Base-by-base conservation (phyloP, 2,329 filamentous ascomycete species). In the Septoria linicola region DNA sequence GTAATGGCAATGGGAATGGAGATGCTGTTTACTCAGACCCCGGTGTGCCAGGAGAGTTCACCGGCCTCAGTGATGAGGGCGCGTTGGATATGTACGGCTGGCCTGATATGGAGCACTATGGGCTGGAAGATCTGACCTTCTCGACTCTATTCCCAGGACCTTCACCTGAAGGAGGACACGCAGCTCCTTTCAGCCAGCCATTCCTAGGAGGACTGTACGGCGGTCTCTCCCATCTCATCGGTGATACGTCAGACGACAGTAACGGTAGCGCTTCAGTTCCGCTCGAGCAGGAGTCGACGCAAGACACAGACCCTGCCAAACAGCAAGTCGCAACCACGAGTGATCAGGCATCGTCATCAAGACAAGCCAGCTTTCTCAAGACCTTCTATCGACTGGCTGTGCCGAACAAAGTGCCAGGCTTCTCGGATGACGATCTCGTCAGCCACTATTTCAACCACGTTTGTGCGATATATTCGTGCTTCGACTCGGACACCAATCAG, bases 371-470 rank as follows among this genome's bases (percentile, higher is more conserved):
- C 39, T 47, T 62, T 4, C 54, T 63, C 3, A 50, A 57, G 30
- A 62, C 59, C 3, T 62, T 50, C 40, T 66, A 59, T 41, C 58
- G 55, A 31, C 44, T 58, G 41, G 58, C 58, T 44, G 59, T 51
- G 37, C 61, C 59, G 8, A 53, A 46, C 37, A 54, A 54, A 40
- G 68, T 49, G 60, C 61, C 51, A 60, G 69, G 45, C 59, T 70
- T 51, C 60, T 70, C 35, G 51, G 66, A 53, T 30, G 61, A 50
- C 61, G 64, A 79, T 39, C 69, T 84, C 13, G 77, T 84, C 8
- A 80, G 83, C 41, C 81, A 84, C 58, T 84, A 84, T 59, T 84
- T 84, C 68, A 79, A 79, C 59, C 79, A 83, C 53, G 80, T 83
- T 2, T 82, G 80, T 41, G 76, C 74, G 3, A 67, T 84, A 8